A percentile compares a stretch with the other conserved stretches of the same genome.
Evolutionary conservation across 306 rosid genomes (phyloP).

Genomic region (Cajanus cajan): DNA sequence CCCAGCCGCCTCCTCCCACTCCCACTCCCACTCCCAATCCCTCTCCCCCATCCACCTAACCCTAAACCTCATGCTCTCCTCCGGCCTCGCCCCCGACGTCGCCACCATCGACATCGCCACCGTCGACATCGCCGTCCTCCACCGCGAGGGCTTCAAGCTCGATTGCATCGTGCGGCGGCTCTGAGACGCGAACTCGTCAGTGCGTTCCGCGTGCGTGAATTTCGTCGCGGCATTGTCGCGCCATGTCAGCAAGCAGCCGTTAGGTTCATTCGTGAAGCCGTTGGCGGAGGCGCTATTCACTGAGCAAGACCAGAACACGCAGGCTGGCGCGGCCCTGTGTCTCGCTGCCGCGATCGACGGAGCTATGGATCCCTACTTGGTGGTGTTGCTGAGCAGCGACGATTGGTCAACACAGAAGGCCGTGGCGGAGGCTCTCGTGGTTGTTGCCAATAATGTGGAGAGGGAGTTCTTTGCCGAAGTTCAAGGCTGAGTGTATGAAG

Average conservation of each 20-base stretch:
- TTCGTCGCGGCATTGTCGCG: constrained; percentile 69
- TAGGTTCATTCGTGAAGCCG: constrained; percentile 69
- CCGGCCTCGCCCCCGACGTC: too few relatives aligned
- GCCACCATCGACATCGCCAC: too few relatives aligned
- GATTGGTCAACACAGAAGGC: constrained; percentile 96
- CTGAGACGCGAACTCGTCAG: constrained; percentile 87
- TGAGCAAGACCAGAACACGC: constrained; percentile 83
- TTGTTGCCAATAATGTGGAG: constrained; percentile 66
- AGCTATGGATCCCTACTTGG: constrained; percentile 65
- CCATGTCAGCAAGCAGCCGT: constrained; percentile 70
- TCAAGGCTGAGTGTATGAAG: constrained; percentile 61
- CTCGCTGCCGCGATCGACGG: constrained; percentile 71
- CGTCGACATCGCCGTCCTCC: too few relatives aligned
- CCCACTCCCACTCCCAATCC: too few relatives aligned
- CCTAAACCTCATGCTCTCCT: too few relatives aligned
- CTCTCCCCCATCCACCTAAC: too few relatives aligned
- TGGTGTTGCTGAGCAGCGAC: constrained; percentile 54
- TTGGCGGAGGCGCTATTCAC: constrained; percentile 80
- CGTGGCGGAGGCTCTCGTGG: constrained; percentile 71
- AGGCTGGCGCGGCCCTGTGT: constrained; percentile 85
- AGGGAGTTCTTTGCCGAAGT: constrained; percentile 62
- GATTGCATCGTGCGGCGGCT: constrained; percentile 60
- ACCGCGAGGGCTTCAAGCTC: too few relatives aligned
- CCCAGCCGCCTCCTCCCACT: too few relatives aligned
- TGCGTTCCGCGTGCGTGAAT: constrained; percentile 85